Percentiles rank a stretch among this genome's conserved stretches.
Evolutionary conservation across 441 rosid species (phyloP).

Genomic region (Lepidium campestre): DNA sequence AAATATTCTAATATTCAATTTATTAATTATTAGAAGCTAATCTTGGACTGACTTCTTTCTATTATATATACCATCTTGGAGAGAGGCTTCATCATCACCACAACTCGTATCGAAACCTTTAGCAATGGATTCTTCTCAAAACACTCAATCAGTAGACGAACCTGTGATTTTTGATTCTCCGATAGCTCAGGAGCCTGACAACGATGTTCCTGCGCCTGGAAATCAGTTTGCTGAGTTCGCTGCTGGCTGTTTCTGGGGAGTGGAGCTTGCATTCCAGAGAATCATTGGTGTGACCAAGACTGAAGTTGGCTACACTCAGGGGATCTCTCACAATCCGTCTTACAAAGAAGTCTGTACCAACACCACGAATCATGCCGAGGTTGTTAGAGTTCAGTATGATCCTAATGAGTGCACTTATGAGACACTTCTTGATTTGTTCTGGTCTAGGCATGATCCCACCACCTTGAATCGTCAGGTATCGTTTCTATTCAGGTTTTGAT

Average conservation of each 20-base stretch:
- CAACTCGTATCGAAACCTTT: neutral
- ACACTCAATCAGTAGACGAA: conserved; percentile 22
- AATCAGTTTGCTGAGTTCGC: conserved; percentile 71
- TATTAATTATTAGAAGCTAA: neutral
- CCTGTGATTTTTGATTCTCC: conserved; percentile 42
- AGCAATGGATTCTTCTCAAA: neutral
- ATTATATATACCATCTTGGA: neutral
- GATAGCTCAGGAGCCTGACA: conserved; percentile 62
- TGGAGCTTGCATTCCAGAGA: conserved; percentile 79
- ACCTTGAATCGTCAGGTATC: conserved; percentile 78
- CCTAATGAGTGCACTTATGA: conserved; percentile 64
- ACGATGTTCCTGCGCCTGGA: conserved; percentile 65
- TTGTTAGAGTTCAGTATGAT: conserved; percentile 82
- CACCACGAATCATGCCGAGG: conserved; percentile 61
- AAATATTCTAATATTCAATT: too few species aligned
- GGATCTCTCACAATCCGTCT: conserved; percentile 50
- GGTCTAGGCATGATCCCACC: conserved; percentile 87
- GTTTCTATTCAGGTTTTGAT: neutral
- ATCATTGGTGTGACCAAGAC: conserved; percentile 62
- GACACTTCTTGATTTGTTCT: conserved; percentile 64
- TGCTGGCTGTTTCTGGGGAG: conserved; percentile 93
- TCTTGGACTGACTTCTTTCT: neutral
- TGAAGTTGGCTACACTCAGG: conserved; percentile 77
- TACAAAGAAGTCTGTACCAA: conserved; percentile 71
- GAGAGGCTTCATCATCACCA: neutral